Conservation (phyloP, 75 land plant species). For the Azolla pinnata region DNA sequence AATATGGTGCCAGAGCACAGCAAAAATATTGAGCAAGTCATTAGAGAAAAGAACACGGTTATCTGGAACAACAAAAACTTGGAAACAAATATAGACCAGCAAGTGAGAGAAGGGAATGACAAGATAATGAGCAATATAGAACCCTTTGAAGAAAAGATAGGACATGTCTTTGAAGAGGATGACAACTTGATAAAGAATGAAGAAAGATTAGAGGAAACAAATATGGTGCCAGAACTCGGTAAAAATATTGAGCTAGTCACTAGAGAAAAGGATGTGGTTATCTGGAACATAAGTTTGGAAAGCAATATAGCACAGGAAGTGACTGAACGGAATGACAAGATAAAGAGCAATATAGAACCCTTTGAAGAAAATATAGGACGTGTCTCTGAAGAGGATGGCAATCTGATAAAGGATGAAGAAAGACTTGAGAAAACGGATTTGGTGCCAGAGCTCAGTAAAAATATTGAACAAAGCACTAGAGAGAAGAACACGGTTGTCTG, state of each 20-base stretch:
- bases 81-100: not conserved
- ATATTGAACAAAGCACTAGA: not conserved
- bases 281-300: too few species aligned
- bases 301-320: not conserved
- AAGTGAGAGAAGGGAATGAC: not conserved
- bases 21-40: not conserved
- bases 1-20: not conserved
- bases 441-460: not conserved
- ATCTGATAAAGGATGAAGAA: too few species aligned
- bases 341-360: not conserved
- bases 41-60: too few species aligned
- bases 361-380: not conserved
- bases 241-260: not conserved
- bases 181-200: too few species aligned
- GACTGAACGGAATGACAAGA: not conserved
- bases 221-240: not conserved
- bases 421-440: too few species aligned
- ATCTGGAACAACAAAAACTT: too few species aligned
- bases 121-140: not conserved
- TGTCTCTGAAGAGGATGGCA: too few species aligned
- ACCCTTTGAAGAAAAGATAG: not conserved
- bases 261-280: too few species aligned
- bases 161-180: too few species aligned
- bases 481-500: too few species aligned
- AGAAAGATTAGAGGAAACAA: too few species aligned